Conservation (phyloP, 2,329 filamentous ascomycete genomes). For the Fusarium protoensiforme region DNA sequence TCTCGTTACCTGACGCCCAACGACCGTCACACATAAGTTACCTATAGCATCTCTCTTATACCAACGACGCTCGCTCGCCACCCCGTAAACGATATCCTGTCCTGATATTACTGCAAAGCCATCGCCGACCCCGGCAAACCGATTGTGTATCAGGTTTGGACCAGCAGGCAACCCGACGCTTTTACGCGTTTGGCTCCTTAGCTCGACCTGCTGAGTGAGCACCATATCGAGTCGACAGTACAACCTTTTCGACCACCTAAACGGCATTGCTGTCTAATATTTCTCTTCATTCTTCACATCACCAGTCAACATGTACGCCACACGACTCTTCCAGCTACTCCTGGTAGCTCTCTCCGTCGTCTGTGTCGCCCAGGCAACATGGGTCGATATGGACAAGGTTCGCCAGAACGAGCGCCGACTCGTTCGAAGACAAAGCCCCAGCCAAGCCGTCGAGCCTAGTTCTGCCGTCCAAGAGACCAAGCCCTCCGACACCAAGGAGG, state of each 20-base stretch:
- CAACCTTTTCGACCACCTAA: not conserved
- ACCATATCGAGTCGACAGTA: slow-evolving; percentile 4
- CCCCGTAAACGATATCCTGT: slow-evolving; percentile 1
- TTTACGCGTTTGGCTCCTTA: slow-evolving; percentile 7
- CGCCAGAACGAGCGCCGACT: slow-evolving; percentile 32
- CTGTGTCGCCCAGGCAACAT: slow-evolving; percentile 57
- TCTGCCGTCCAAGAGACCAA: not conserved
- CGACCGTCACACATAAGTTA: slow-evolving; percentile 7
- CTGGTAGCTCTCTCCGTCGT: slow-evolving; percentile 61
- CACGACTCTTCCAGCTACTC: slow-evolving; percentile 58
- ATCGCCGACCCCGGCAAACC: not conserved
- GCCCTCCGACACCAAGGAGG: slow-evolving; percentile 16
- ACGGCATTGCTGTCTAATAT: slow-evolving; percentile 1
- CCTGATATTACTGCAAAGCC: slow-evolving; percentile 6
- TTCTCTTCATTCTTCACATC: not conserved
- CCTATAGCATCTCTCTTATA: not conserved
- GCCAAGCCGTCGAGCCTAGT: slow-evolving; percentile 10
- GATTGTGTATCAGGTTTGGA: slow-evolving; percentile 9
- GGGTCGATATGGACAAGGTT: slow-evolving; percentile 42
- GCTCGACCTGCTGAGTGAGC: slow-evolving; percentile 5
- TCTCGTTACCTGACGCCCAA: slow-evolving; percentile 19
- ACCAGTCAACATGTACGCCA: slow-evolving; percentile 57
- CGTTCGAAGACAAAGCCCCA: slow-evolving; percentile 36
- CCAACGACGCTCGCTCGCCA: slow-evolving; percentile 12
- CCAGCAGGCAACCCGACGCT: slow-evolving; percentile 2